These are phyloP conservation scores for Podospora pseudoanserina DNA, from an alignment of 495 filamentous ascomycete species.

Conservation along the genomic window DNA sequence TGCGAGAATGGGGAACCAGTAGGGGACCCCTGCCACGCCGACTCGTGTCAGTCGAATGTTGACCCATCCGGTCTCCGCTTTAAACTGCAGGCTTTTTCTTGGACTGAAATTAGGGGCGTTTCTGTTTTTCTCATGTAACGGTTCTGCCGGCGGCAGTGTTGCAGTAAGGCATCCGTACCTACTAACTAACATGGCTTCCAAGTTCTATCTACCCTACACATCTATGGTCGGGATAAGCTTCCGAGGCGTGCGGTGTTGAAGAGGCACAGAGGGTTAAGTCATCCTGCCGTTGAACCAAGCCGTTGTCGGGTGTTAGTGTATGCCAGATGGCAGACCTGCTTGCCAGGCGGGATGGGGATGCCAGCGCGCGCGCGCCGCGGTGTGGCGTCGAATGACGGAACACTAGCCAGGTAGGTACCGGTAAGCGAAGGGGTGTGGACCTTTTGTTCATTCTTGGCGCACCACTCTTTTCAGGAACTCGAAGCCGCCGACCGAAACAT, in stretches of 20 bases:
- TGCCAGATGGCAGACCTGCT: too few species aligned
- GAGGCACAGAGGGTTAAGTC: too few species aligned
- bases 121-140: background rate
- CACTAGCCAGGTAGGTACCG: background rate
- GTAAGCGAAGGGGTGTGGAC: background rate
- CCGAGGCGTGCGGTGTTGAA: too few species aligned
- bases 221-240: background rate
- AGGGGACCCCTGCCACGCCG: background rate
- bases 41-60: background rate
- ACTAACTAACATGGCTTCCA: too few species aligned
- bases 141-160: background rate
- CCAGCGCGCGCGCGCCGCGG: too few species aligned
- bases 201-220: too few species aligned
- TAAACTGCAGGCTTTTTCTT: background rate
- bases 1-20: background rate
- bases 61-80: background rate
- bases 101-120: background rate
- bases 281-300: too few species aligned
- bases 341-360: too few species aligned
- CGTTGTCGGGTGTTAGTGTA: too few species aligned
- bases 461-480: background rate
- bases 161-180: background rate
- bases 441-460: background rate
- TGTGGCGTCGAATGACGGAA: background rate
- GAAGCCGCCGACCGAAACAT: background rate